Evolutionary conservation across 306 rosid genomes (phyloP), one percentile per base, ranked within the genome.

Genomic region (Fragaria nilgerrensis): DNA sequence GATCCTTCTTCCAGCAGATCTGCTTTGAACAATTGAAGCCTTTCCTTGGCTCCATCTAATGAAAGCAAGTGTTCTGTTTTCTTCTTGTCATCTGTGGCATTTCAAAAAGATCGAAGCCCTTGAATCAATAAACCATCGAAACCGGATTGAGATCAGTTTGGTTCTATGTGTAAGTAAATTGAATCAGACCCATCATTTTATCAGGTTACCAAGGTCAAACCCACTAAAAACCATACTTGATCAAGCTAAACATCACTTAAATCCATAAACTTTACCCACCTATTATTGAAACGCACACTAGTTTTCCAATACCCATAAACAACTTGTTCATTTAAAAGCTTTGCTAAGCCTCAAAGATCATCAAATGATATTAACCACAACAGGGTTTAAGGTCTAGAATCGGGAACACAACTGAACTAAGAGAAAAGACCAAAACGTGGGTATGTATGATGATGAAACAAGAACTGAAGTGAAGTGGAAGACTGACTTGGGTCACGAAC

Each of bases 11-110:
- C 78, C 0, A 75, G 62, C 13, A 83, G 74, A 29, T 75, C 36
- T 41, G 81, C 86, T 75, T 79, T 79, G 69, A 83, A 83, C 23
- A 83, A 48, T 23, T 79, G 70, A 56, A 83, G 81, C 41, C 41
- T 37, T 37, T 37, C 41, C 41, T 77, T 65, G 16, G 84, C 86
- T 67, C 86, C 84, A 72, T 79, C 86, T 23, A 79, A 66, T 39
- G 78, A 34, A 27, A 65, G 72, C 52, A 83, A 58, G 75, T 79
- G 86, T 7, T 44, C 75, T 52, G 83, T 79, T 79, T 83, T 83
- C 66, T 65, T 43, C 14, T 62, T 77, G 73, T 79, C 83, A 58
- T 36, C 86, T 83, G 73, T 37, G 9, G 61, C 15, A 68, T 77
- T 22, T n/a, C 7, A 41, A 41, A 20, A 50, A 7, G 15, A 55